Evolutionary conservation across 2,329 filamentous ascomycete species (phyloP).

Genomic region (Amesomyces nigricolor): DNA sequence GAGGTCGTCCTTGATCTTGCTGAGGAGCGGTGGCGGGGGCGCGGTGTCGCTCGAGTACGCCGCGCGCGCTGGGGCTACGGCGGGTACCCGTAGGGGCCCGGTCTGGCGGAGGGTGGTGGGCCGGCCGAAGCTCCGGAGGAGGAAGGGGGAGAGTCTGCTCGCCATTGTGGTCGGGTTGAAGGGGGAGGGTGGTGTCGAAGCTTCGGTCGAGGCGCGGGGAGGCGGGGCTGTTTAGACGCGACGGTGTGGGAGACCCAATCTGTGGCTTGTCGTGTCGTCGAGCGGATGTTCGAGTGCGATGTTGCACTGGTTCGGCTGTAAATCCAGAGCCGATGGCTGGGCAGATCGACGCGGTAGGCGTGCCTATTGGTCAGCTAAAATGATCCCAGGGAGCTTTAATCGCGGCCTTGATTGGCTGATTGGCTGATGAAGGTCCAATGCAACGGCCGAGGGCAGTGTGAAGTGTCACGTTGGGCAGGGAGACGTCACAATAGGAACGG

Average conservation of each 20-base stretch:
- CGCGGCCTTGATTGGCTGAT: background rate
- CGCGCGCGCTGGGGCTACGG: background rate
- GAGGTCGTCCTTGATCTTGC: slow-evolving; percentile 54
- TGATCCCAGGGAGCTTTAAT: background rate
- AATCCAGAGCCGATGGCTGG: background rate
- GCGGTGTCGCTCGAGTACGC: slow-evolving; percentile 34
- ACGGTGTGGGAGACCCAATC: background rate
- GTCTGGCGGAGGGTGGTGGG: slow-evolving; percentile 9
- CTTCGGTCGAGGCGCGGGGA: background rate
- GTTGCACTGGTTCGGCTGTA: background rate
- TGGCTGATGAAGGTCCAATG: too few relatives aligned
- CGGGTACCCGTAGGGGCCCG: background rate
- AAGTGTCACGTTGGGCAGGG: too few relatives aligned
- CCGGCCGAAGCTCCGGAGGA: slow-evolving; percentile 16
- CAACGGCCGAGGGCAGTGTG: too few relatives aligned
- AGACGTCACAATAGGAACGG: background rate
- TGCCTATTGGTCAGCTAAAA: slow-evolving; percentile 12
- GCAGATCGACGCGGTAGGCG: slow-evolving; percentile 8
- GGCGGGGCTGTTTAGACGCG: background rate
- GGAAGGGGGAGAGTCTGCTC: slow-evolving; percentile 12
- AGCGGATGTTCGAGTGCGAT: background rate
- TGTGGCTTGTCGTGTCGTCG: background rate
- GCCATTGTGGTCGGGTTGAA: slow-evolving; percentile 13
- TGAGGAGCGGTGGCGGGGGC: slow-evolving; percentile 44
- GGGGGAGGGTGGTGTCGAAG: background rate